Conservation (phyloP, 1,284 basidiomycete genomes). For the Sphaerobolus stellatus region DNA sequence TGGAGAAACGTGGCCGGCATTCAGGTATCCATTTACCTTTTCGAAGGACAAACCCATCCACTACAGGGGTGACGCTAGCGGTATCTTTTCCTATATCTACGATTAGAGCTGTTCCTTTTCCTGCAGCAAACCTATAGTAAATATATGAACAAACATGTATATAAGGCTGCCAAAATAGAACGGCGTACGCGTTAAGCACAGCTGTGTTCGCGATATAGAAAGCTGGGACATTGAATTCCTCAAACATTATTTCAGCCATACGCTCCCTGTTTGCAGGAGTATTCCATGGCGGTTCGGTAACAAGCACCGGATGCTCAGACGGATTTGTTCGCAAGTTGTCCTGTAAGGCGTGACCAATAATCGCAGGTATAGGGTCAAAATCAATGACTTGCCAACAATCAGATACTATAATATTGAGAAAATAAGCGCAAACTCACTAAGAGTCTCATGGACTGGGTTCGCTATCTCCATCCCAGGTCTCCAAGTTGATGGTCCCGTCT, state of each 20-base stretch:
- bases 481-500: constrained; percentile 92
- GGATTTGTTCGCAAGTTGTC: constrained; percentile 73
- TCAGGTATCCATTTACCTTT: constrained; percentile 60
- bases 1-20: background rate
- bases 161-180: constrained; percentile 8
- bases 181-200: constrained; percentile 87
- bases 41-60: constrained; percentile 96
- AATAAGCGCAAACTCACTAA: constrained; percentile 58
- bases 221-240: constrained; percentile 91
- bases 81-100: constrained; percentile 91
- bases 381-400: constrained; percentile 61
- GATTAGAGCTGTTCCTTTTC: constrained; percentile 93
- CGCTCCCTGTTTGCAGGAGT: constrained; percentile 85
- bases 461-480: constrained; percentile 83
- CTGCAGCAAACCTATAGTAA: constrained; percentile 82
- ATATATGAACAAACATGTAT: constrained; percentile 3
- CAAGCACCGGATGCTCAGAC: constrained; percentile 86
- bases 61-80: constrained; percentile 91
- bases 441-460: constrained; percentile 83
- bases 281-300: constrained; percentile 98
- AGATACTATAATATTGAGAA: constrained; percentile 11
- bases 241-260: constrained; percentile 96
- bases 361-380: constrained; percentile 70
- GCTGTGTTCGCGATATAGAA: constrained; percentile 97
- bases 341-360: constrained; percentile 75